Evolutionary conservation across 179 eudicot species (phyloP), one percentile per base, ranked within the genome.

Genomic region (Heliamphora pulchella): DNA sequence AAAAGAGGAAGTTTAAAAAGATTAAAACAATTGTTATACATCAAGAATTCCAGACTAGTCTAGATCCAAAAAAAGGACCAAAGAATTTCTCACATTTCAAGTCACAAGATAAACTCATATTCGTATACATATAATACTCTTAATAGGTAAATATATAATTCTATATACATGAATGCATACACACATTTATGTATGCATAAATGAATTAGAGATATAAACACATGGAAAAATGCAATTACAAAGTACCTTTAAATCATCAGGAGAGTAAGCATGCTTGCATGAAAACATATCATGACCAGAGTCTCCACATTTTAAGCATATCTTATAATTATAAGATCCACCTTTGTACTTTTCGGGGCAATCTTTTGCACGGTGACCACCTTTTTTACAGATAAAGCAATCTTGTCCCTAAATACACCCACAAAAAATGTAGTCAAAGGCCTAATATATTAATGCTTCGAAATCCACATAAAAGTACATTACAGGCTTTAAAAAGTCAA

Each of bases 281-380:
- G 87, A 86, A 80, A 86, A 81, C 97, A 96, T 91, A 58, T 86
- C 92, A 86, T 96, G 97, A 20, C 91, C 94, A 70, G 88, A 80
- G 81, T 91, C 88, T 80, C 99, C 99, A 83, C 99, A 96, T 86
- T 90, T 94, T 75, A 96, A 86, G 81, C 99, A 96, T 57, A 89
- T 75, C 55, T 90, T 91, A 44, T 86, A 85, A 65, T 82, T 85
- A 48, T 81, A 75, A 31, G 87, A 84, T 77, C 84, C 73, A 39
- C 74, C 78, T 74, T 82, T 88, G 83, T 80, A 83, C 82, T 88
- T 96, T 67, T 89, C 89, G 11, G 97, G 97, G 80, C 99, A 96
- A 86, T 94, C 98, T 88, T 88, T 96, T 8, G 99, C 98, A 75
- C 92, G 92, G 73, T 96, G 99, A 70, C 97, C 97, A 48, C 86